These are phyloP conservation scores for Yamadazyma tumulicola DNA, from an alignment of 805 yeast species.

Conservation along the genomic window DNA sequence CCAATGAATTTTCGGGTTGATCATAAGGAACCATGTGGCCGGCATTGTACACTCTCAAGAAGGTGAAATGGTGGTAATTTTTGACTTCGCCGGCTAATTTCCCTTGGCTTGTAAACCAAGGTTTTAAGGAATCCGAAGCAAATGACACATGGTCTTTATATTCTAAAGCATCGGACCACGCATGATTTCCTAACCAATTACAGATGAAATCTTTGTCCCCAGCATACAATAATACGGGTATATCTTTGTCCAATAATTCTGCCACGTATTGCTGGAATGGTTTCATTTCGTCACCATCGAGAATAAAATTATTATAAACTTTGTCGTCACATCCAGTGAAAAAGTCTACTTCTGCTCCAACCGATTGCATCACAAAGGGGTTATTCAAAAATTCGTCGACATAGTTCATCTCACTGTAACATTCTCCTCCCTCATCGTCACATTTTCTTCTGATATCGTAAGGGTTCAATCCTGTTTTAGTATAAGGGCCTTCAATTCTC, in stretches of 20 bases:
- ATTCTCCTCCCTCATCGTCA: constrained; percentile 45
- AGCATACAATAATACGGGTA: constrained; percentile 42
- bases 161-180: constrained; percentile 36
- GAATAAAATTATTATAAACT: constrained; percentile 47
- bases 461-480: constrained; percentile 55
- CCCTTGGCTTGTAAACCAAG: constrained; percentile 38
- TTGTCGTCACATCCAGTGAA: constrained; percentile 48
- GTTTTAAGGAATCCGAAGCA: constrained; percentile 22
- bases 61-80: constrained; percentile 69
- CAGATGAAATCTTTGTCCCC: constrained; percentile 46
- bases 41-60: constrained; percentile 80
- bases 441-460: constrained; percentile 60
- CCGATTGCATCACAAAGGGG: constrained; percentile 48
- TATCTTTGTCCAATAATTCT: constrained; percentile 33
- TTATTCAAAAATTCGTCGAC: constrained; percentile 52
- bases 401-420: constrained; percentile 50
- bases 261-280: constrained; percentile 67
- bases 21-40: constrained; percentile 97
- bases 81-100: constrained; percentile 69
- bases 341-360: constrained; percentile 53
- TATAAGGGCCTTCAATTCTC: constrained; percentile 26
- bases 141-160: constrained; percentile 20
- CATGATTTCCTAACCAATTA: constrained; percentile 44
- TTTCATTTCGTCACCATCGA: constrained; percentile 63
- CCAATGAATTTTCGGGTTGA: constrained; percentile 74